Evolutionary conservation across 169 alveolate genomes (phyloP).

Genomic region (Eimeria praecox): DNA sequence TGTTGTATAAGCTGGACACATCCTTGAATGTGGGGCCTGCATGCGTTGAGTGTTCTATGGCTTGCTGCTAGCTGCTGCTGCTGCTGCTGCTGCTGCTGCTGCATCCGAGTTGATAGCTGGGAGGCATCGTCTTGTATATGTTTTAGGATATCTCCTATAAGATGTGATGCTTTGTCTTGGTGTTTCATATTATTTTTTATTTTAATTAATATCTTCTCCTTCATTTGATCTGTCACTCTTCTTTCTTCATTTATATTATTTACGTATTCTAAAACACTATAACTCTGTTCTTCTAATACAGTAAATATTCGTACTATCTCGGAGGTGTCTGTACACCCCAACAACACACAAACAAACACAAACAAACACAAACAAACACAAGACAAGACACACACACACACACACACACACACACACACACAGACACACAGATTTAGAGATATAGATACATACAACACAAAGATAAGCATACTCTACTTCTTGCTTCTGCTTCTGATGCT

Average conservation of each 20-base stretch:
- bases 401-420: no score
- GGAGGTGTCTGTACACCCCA: slow-evolving; percentile 73
- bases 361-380: no score
- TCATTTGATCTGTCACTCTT: slow-evolving; percentile 7
- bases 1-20: neutral
- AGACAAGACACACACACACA: no score
- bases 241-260: slow-evolving; percentile 56
- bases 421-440: no score
- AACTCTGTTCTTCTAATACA: slow-evolving; percentile 59
- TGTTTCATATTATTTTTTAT: slow-evolving; percentile 45
- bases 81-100: neutral
- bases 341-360: neutral
- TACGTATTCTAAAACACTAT: slow-evolving; percentile 66
- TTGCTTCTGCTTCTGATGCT: no score
- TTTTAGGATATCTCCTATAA: slow-evolving; percentile 41
- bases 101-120: neutral
- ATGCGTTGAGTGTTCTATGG: neutral
- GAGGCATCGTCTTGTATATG: slow-evolving; percentile 42
- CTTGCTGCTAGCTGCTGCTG: neutral
- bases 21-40: neutral
- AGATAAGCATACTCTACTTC: no score
- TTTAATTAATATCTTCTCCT: neutral
- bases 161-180: slow-evolving; percentile 24
- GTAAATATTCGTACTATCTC: slow-evolving; percentile 73
- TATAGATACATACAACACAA: no score